Evolutionary conservation across 129 eudicot species (phyloP).

Genomic region (Silybum marianum): DNA sequence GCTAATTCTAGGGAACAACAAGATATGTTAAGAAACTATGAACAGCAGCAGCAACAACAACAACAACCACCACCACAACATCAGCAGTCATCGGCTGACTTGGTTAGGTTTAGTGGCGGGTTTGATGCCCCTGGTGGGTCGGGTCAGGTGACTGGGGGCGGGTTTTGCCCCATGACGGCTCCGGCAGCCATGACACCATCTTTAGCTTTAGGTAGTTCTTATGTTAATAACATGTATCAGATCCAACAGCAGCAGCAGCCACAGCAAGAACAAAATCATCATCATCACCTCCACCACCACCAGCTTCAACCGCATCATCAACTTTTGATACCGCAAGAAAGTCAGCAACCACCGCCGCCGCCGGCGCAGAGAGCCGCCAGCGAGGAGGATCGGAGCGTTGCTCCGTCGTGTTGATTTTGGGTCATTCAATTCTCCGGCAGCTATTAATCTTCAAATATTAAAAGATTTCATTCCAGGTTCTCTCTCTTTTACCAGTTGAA

Average conservation of each 20-base stretch:
- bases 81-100: neutral
- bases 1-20: conserved; percentile 36
- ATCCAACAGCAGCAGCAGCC: conserved; percentile 36
- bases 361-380: conserved; percentile 12
- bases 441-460: conserved; percentile 17
- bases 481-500: neutral
- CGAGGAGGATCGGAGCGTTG: conserved; percentile 24
- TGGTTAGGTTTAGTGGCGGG: conserved; percentile 23
- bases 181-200: conserved; percentile 37
- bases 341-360: neutral
- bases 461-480: conserved; percentile 21
- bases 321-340: conserved; percentile 26
- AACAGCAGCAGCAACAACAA: conserved; percentile 9
- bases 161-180: conserved; percentile 21
- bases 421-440: conserved; percentile 12
- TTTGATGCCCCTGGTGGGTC: conserved; percentile 32
- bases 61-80: neutral
- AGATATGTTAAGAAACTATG: conserved; percentile 29
- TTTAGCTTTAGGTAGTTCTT: conserved; percentile 43
- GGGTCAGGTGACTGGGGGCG: conserved; percentile 19
- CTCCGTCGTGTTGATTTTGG: conserved; percentile 36
- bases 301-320: conserved; percentile 24
- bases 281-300: conserved; percentile 17
- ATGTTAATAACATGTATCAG: conserved; percentile 34
- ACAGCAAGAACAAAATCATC: conserved; percentile 14